Base-by-base conservation (phyloP, 2,329 filamentous ascomycete species). In the Cadophora sp. region DNA sequence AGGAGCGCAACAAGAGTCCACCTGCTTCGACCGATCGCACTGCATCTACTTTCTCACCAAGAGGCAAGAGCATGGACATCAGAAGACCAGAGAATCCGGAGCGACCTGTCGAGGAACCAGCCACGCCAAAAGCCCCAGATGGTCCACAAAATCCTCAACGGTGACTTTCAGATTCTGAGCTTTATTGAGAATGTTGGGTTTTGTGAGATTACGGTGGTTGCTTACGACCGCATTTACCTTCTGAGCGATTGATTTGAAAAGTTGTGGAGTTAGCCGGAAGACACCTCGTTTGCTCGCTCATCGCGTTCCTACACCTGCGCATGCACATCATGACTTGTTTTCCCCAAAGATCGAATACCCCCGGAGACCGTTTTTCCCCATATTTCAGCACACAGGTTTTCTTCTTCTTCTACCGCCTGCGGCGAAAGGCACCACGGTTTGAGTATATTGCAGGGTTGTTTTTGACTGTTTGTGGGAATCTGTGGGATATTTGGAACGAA, bases 1-100 rank as follows among this genome's bases (percentile, higher is more conserved):
- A 74, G 46, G 75, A 77, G 50, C 68, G 74, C 26, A 75, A 73
- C 34, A 77, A 77, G 58, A 77, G 74, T 37, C 75, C 75, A n/a
- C 73, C 76, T 24, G 71, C 73, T 40, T 71, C 73, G 12, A 74
- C 66, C 24, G 76, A 77, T 53, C 73, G 75, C 14, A 40, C 71
- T 14, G 46, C 69, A 56, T 64, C 72, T 29, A 55, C 63, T 22
- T 46, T 73, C 16, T 61, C 68, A 3, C 27, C 66, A 8, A 61
- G 75, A 64, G 73, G 73, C n/a, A 77, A 77, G 67, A 76, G 74
- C 48, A 70, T 76, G 40, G 76, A 77, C 55, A 22, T 75, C 12
- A 74, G 67, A 37, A 61, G 75, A 31, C 73, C 75, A 24, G 74
- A 76, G 55, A 62, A 65, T 29, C 68, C 69, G 9, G 71, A 74